A percentile compares a stretch with the other conserved stretches of the same genome.
These are phyloP conservation scores for Telfairia occidentalis DNA, from an alignment of 331 rosid genomes.

Conservation along the genomic window DNA sequence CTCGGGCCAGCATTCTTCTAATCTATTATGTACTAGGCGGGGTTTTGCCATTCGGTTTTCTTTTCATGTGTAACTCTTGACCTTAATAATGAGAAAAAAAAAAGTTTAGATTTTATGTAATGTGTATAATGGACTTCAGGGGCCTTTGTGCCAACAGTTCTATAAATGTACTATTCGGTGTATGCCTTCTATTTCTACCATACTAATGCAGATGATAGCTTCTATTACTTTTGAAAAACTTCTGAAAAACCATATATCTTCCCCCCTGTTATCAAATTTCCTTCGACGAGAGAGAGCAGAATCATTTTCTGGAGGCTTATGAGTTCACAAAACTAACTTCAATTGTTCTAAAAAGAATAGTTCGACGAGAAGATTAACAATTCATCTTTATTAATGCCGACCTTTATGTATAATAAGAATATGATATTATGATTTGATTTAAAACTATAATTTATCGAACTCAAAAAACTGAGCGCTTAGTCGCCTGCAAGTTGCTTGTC, in stretches of 20 bases:
- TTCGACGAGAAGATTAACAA: neutral
- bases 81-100: neutral
- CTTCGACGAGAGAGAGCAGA: neutral
- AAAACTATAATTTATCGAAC: neutral
- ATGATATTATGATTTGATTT: neutral
- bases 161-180: neutral
- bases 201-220: neutral
- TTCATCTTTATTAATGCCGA: neutral
- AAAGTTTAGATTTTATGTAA: neutral
- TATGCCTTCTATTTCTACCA: neutral
- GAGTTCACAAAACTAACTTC: neutral
- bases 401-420: neutral
- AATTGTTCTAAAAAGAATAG: neutral
- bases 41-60: neutral
- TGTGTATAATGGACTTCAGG: neutral
- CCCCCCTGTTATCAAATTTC: neutral
- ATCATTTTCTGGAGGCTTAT: neutral
- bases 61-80: neutral
- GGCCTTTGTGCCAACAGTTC: neutral
- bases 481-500: neutral
- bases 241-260: neutral
- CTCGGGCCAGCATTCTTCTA: neutral
- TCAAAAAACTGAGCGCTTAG: neutral
- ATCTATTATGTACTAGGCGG: neutral
- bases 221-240: neutral